phyloP scores from a whole-genome alignment of 108 stramenopile species.

The Pseudonitzschia delicatissima region DNA sequence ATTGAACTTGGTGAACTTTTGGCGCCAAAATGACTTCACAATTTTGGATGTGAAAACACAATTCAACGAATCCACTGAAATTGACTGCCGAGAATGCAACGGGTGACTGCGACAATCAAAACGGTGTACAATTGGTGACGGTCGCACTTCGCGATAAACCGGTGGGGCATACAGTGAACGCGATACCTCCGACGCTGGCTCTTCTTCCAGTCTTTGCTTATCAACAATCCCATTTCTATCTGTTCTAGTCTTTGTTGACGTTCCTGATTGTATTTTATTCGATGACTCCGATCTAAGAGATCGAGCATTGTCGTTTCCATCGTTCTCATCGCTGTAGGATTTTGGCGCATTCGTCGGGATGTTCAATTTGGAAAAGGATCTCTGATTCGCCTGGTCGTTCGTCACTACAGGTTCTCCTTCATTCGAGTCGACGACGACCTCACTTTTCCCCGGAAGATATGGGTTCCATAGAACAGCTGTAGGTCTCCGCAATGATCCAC shows the following conservation, averaged over 20 bases:
- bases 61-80: conserved; percentile 29
- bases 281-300: too few species aligned
- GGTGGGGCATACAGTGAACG: conserved; percentile 34
- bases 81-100: conserved; percentile 26
- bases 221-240: background rate
- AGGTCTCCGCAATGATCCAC: background rate
- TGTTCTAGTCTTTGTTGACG: too few species aligned
- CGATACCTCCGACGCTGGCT: conserved; percentile 30
- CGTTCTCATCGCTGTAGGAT: background rate
- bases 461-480: background rate
- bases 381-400: background rate
- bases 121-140: conserved; percentile 46
- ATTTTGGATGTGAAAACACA: conserved; percentile 54
- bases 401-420: background rate
- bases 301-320: background rate
- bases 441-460: background rate
- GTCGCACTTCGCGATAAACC: background rate
- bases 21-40: conserved; percentile 44
- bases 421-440: background rate
- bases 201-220: background rate
- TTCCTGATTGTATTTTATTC: too few species aligned
- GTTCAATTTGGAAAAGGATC: background rate
- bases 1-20: conserved; percentile 71
- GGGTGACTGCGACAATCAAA: conserved; percentile 55
- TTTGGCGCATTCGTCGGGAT: background rate